phyloP scores from a whole-genome alignment of 2,329 filamentous ascomycete genomes.

The Colletotrichum scovillei region DNA sequence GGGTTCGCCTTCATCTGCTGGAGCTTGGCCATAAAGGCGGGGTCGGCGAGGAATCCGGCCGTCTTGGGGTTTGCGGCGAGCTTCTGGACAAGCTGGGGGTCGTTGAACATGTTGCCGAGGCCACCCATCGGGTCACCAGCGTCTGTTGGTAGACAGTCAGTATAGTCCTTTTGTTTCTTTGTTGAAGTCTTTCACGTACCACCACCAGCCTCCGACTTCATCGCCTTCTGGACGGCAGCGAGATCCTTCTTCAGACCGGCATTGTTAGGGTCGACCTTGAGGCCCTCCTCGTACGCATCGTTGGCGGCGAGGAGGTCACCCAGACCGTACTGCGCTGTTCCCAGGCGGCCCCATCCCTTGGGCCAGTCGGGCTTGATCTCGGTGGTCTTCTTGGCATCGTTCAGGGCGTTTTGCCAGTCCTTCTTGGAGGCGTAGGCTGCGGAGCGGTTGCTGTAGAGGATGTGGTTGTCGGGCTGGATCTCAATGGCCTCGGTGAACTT shows the following conservation, averaged over 20 bases:
- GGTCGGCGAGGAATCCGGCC: constrained; percentile 80
- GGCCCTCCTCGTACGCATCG: constrained; percentile 93
- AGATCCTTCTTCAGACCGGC: constrained; percentile 92
- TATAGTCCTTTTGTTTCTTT: neutral
- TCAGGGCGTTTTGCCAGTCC: constrained; percentile 85
- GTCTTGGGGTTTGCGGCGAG: constrained; percentile 97
- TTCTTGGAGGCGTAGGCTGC: constrained; percentile 88
- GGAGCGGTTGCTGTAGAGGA: constrained; percentile 97
- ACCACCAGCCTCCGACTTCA: constrained; percentile 75
- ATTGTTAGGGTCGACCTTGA: constrained; percentile 92
- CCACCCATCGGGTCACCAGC: constrained; percentile 77
- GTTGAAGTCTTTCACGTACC: neutral
- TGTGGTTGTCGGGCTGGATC: constrained; percentile 89
- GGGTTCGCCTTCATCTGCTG: constrained; percentile 86
- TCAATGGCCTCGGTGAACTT: constrained; percentile 96
- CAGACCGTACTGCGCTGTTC: constrained; percentile 87
- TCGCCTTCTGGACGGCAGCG: constrained; percentile 85
- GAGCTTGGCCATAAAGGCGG: constrained; percentile 90
- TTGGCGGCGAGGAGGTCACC: constrained; percentile 87
- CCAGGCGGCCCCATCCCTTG: constrained; percentile 95
- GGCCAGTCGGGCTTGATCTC: constrained; percentile 98
- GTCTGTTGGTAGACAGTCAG: constrained; percentile 39
- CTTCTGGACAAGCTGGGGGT: constrained; percentile 90
- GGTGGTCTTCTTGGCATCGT: constrained; percentile 93
- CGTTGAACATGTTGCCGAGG: constrained; percentile 93